These are phyloP conservation scores for Vitellaria paradoxa DNA, from an alignment of 179 eudicot species.

Conservation along the genomic window DNA sequence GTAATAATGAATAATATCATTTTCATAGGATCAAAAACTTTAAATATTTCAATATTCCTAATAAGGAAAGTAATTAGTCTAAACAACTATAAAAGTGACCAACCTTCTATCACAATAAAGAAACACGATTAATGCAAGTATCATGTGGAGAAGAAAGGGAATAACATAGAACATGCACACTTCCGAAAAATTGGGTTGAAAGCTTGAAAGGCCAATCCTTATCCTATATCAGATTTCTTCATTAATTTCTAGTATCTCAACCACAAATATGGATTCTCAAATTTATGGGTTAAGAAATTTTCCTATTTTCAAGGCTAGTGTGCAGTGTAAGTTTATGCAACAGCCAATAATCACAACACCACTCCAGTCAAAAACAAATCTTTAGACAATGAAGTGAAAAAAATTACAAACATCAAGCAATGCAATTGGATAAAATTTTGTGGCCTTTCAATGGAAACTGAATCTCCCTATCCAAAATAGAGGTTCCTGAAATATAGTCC, in stretches of 20 bases:
- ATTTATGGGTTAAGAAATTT: not conserved
- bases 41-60: not conserved
- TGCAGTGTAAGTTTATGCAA: not conserved
- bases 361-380: not conserved
- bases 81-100: not conserved
- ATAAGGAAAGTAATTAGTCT: not conserved
- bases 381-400: not conserved
- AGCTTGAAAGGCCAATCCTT: not conserved
- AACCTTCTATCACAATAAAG: not conserved
- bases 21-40: not conserved
- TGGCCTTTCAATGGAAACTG: not conserved
- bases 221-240: not conserved
- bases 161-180: not conserved
- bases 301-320: not conserved
- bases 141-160: constrained; percentile 2
- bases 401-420: not conserved
- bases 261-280: not conserved
- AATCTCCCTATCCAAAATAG: not conserved
- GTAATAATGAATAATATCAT: not conserved
- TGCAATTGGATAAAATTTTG: not conserved
- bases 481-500: not conserved
- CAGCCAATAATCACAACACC: not conserved
- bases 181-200: not conserved
- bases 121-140: not conserved
- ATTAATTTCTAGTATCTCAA: not conserved